These are phyloP conservation scores for Cryptosporidium meleagridis DNA, from an alignment of 169 alveolate genomes.

Conservation along the genomic window DNA sequence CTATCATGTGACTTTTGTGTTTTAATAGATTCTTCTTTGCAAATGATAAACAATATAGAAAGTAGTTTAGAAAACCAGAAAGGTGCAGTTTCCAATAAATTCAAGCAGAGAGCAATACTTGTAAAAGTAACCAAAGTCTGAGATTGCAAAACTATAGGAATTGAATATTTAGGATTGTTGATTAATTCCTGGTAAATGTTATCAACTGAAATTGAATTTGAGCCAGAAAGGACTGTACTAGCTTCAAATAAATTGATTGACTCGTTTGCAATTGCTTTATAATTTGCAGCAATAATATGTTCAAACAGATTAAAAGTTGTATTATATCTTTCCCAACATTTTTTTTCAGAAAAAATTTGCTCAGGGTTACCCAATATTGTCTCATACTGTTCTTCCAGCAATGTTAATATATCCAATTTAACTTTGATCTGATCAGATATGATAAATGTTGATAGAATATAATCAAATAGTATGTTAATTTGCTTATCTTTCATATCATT, in stretches of 20 bases:
- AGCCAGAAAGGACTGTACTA: conserved; percentile 53
- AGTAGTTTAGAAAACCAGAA: conserved; percentile 66
- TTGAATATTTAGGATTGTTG: not conserved
- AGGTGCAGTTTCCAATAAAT: conserved; percentile 29
- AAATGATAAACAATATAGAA: conserved; percentile 38
- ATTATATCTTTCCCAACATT: conserved; percentile 51
- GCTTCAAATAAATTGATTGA: conserved; percentile 53
- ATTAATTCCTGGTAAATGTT: conserved; percentile 13
- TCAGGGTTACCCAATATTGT: conserved; percentile 29
- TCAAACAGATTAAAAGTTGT: conserved; percentile 39
- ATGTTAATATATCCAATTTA: conserved; percentile 40
- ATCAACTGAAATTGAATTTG: conserved; percentile 23
- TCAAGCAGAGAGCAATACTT: conserved; percentile 9
- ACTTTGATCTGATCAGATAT: conserved; percentile 30
- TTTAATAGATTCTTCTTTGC: conserved; percentile 1
- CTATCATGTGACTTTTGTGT: not conserved
- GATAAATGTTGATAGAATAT: conserved; percentile 37
- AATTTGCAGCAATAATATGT: conserved; percentile 25
- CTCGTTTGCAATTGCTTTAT: conserved; percentile 18
- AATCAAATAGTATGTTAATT: conserved; percentile 35
- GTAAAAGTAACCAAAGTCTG: conserved; percentile 57
- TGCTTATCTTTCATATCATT: not conserved
- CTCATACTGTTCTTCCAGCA: conserved; percentile 53
- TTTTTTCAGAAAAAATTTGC: not conserved
- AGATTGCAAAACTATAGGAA: conserved; percentile 35